Conservation (phyloP, 1,284 basidiomycete species). For the Mycena sp. region DNA sequence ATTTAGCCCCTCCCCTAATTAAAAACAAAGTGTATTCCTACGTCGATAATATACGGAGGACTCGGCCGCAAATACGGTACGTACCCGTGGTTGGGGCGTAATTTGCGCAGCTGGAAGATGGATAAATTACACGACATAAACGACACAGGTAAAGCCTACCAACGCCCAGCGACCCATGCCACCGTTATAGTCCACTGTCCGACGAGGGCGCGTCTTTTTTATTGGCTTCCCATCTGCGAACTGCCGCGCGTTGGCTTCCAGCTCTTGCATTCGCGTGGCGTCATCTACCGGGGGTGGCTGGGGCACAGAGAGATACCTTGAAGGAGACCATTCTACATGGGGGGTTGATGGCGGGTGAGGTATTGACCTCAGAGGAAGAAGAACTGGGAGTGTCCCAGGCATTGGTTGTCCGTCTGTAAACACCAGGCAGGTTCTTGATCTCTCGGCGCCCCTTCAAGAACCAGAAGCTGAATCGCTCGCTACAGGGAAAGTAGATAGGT, state of each 20-base stretch:
- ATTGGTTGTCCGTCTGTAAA: background rate
- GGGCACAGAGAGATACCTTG: conserved; percentile 56
- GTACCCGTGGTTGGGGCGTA: conserved; percentile 78
- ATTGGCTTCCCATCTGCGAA: conserved; percentile 78
- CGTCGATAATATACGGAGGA: conserved; percentile 86
- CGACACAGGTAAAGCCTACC: conserved; percentile 57
- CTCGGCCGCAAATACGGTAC: conserved; percentile 82
- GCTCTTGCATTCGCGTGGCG: conserved; percentile 70
- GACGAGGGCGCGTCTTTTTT: conserved; percentile 90
- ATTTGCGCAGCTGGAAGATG: conserved; percentile 70
- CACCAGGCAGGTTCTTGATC: background rate
- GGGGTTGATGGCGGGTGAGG: conserved; percentile 44
- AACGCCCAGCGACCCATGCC: conserved; percentile 85
- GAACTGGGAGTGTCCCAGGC: conserved; percentile 48
- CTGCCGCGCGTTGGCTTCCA: conserved; percentile 78
- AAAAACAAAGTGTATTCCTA: conserved; percentile 49
- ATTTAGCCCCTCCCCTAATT: background rate
- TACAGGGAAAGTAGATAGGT: too few relatives aligned
- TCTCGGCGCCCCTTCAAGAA: too few relatives aligned
- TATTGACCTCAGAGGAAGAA: conserved; percentile 52
- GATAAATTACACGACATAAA: conserved; percentile 10
- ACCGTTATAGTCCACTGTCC: conserved; percentile 96
- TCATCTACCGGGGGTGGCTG: conserved; percentile 84
- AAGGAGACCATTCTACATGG: conserved; percentile 64
- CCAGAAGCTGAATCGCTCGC: too few relatives aligned